Conservation (phyloP, 768 basidiomycete genomes). For the Polyporus arcularius region DNA sequence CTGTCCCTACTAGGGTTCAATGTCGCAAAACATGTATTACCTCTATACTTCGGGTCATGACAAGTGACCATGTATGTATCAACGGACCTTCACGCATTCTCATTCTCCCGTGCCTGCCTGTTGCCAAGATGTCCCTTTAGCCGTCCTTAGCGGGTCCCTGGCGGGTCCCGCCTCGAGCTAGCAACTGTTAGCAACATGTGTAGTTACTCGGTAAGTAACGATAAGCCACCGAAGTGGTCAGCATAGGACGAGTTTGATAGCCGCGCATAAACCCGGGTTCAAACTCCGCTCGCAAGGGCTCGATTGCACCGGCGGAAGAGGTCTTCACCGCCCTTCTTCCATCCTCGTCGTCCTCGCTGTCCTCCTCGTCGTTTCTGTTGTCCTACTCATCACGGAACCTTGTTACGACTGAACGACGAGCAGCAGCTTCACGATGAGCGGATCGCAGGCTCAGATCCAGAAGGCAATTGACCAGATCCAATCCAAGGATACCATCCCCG, state of each 20-base stretch:
- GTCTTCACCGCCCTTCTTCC: slow-evolving; percentile 16
- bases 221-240: not conserved
- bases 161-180: no score
- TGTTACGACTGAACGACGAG: slow-evolving; percentile 14
- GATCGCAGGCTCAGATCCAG: slow-evolving; percentile 53
- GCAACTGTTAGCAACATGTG: not conserved
- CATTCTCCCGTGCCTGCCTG: no score
- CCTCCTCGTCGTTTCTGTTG: slow-evolving; percentile 19
- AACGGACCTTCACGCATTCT: not conserved
- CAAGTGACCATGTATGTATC: slow-evolving; percentile 1
- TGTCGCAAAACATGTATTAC: slow-evolving; percentile 79
- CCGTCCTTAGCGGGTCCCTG: no score
- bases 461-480: slow-evolving; percentile 68
- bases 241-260: slow-evolving; percentile 6
- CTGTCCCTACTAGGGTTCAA: slow-evolving; percentile 90
- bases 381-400: not conserved
- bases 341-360: slow-evolving; percentile 20
- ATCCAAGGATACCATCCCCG: slow-evolving; percentile 49
- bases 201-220: not conserved
- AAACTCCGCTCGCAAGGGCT: slow-evolving; percentile 21
- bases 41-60: slow-evolving; percentile 70
- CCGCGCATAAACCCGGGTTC: slow-evolving; percentile 11
- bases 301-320: slow-evolving; percentile 18
- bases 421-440: slow-evolving; percentile 23
- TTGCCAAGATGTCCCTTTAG: no score